Evolutionary conservation across 2,329 filamentous ascomycete genomes (phyloP), one percentile per base, ranked within the genome.

Genomic region (Microcyclosporella mali): DNA sequence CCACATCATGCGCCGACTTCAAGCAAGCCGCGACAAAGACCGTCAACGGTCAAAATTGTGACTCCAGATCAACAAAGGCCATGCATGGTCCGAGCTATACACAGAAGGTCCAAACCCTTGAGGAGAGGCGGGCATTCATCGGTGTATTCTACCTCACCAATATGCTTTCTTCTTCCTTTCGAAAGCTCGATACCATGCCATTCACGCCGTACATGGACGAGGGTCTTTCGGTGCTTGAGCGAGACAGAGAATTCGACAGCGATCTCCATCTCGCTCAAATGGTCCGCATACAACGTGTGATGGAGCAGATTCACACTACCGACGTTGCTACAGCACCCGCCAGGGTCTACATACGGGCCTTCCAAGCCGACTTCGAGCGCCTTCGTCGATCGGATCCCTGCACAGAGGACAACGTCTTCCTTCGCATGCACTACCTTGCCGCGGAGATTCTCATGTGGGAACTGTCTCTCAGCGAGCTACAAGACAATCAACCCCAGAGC

Each of bases 201-300:
- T 60, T 54, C 28, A 55, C 56, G 2, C 46, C 45, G 4, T 56
- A 56, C 25, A 50, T 60, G 43, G 48, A 53, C 7, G 46, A 48
- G 1, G 54, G 51, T 28, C 47, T 60, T 3, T 33, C 15, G 2
- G 44, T 28, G 9, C 48, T 62, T 9, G 56, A 58, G 25, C 29
- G 45, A 30, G 47, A 47, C 2, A 37, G 35, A 28, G 56, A 61
- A 35, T 52, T 52, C 39, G 47, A 56, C 4, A 59, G 51, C 43
- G 59, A 62, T 30, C 38, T 51, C 8, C 47, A 55, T n/a, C 53
- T 61, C 4, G 55, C 59, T 2, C 56, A 59, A 18, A 50, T 59
- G 33, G 55, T 61, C 2, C 51, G 56, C 3, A 44, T 56, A 14
- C 58, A 62, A 37, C 52, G 51, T 10, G 40, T 61, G 2, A 50